Evolutionary conservation across 768 basidiomycete species (phyloP).

Genomic region (Boletus sensibilis): DNA sequence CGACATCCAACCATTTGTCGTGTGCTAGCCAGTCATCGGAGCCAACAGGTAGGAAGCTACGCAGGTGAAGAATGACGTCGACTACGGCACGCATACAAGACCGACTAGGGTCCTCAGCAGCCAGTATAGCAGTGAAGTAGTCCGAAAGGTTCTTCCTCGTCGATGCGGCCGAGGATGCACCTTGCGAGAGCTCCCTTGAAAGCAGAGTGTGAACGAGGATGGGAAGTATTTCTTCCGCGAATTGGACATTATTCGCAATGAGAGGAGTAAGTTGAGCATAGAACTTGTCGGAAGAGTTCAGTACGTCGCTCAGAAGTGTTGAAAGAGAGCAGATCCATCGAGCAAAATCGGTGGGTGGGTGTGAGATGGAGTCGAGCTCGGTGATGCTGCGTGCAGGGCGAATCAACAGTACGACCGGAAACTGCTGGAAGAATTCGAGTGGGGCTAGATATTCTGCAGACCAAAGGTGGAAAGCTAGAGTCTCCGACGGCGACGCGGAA

Average conservation of each 20-base stretch:
- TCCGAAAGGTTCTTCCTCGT: conserved; percentile 22
- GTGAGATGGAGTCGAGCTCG: conserved; percentile 34
- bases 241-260: conserved; percentile 49
- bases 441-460: conserved; percentile 43
- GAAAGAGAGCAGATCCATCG: conserved; percentile 64
- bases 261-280: conserved; percentile 68
- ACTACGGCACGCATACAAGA: conserved; percentile 63
- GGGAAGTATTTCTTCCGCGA: conserved; percentile 71
- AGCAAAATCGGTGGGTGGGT: conserved; percentile 49
- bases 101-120: conserved; percentile 29
- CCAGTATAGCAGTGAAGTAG: conserved; percentile 28
- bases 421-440: conserved; percentile 49
- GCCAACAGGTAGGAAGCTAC: conserved; percentile 52
- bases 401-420: conserved; percentile 36
- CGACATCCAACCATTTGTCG: conserved; percentile 80
- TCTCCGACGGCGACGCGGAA: conserved; percentile 38
- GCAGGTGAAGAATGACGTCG: conserved; percentile 76
- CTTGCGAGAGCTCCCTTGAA: conserved; percentile 25
- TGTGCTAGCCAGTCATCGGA: conserved; percentile 47
- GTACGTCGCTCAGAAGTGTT: conserved; percentile 53
- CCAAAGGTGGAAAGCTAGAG: conserved; percentile 30
- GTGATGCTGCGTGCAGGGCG: conserved; percentile 38
- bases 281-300: conserved; percentile 56
- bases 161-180: background rate
- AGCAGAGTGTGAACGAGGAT: conserved; percentile 73